These are phyloP conservation scores for Phytophthora cactorum DNA, from an alignment of 352 stramenopile species.

Conservation along the genomic window DNA sequence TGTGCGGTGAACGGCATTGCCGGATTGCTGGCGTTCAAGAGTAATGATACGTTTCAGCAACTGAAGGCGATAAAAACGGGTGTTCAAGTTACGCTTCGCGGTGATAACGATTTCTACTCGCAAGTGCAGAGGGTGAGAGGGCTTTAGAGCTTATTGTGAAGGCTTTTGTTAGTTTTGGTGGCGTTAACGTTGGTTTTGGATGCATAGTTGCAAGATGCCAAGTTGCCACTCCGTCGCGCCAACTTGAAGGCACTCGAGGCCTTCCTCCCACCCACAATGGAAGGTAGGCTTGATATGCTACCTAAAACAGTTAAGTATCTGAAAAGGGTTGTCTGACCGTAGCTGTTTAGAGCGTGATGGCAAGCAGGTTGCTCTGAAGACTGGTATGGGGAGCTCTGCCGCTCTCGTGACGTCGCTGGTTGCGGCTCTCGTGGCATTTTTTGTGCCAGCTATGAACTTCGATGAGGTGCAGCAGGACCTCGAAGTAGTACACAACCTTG, in stretches of 20 bases:
- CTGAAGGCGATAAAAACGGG: constrained; percentile 25
- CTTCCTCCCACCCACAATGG: constrained; percentile 85
- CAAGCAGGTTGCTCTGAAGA: constrained; percentile 89
- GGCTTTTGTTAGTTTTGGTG: constrained; percentile 11
- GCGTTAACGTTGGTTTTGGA: constrained; percentile 3
- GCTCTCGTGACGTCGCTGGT: constrained; percentile 96
- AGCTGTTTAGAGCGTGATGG: constrained; percentile 42
- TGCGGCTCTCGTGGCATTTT: constrained; percentile 87
- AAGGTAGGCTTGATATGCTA: constrained; percentile 34
- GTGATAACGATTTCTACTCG: constrained; percentile 99
- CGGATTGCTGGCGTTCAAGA: constrained; percentile 39
- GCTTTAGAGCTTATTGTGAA: neutral
- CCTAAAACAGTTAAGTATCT: neutral
- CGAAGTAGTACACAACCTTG: constrained; percentile 93
- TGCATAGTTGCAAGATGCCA: constrained; percentile 70
- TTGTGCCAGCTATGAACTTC: constrained; percentile 54
- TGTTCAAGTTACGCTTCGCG: constrained; percentile 86
- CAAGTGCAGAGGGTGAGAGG: constrained; percentile 68
- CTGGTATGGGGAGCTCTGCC: constrained; percentile 95
- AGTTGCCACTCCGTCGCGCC: constrained; percentile 57
- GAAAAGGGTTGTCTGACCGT: constrained; percentile 2
- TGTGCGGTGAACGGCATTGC: constrained; percentile 67
- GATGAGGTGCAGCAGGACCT: constrained; percentile 27
- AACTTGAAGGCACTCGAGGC: constrained; percentile 77
- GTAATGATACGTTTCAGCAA: constrained; percentile 29